phyloP scores from a whole-genome alignment of 192 early-diverging fungal genomes.

The Chytriomyces sp. region DNA sequence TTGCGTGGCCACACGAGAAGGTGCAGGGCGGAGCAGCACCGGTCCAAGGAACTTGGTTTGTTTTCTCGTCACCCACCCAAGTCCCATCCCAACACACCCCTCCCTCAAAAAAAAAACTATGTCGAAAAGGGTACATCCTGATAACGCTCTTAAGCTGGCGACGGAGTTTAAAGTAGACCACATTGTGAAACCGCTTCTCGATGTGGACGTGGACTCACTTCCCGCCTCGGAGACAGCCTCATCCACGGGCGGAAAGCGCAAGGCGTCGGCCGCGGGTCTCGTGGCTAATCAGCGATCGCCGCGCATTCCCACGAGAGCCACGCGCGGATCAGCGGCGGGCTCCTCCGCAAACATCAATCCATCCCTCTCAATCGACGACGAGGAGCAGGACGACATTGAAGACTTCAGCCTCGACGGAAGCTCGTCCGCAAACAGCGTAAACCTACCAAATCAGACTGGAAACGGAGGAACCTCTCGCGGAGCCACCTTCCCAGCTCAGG shows the following conservation, averaged over 20 bases:
- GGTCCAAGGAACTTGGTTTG: constrained; percentile 20
- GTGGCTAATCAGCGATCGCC: background rate
- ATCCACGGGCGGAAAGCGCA: background rate
- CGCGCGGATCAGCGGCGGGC: background rate
- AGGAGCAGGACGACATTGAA: background rate
- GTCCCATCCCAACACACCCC: background rate
- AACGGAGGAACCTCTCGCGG: background rate
- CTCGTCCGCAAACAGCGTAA: too few species aligned
- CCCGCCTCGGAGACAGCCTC: background rate
- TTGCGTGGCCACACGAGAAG: constrained; percentile 10
- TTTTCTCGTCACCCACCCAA: background rate
- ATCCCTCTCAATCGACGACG: background rate
- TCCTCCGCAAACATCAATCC: background rate
- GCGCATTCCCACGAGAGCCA: background rate
- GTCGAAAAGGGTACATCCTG: background rate
- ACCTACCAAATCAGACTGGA: background rate
- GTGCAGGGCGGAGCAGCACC: constrained; percentile 4
- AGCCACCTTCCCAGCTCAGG: background rate
- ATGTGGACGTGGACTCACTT: background rate
- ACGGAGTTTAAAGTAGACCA: constrained; percentile 5
- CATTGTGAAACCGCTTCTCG: background rate
- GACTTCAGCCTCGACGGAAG: too few species aligned
- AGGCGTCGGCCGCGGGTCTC: background rate
- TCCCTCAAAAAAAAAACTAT: background rate
- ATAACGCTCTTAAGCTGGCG: constrained; percentile 13